These are phyloP conservation scores for Cystobasidiopsis lactophilus DNA, from an alignment of 768 basidiomycete species.

Conservation along the genomic window DNA sequence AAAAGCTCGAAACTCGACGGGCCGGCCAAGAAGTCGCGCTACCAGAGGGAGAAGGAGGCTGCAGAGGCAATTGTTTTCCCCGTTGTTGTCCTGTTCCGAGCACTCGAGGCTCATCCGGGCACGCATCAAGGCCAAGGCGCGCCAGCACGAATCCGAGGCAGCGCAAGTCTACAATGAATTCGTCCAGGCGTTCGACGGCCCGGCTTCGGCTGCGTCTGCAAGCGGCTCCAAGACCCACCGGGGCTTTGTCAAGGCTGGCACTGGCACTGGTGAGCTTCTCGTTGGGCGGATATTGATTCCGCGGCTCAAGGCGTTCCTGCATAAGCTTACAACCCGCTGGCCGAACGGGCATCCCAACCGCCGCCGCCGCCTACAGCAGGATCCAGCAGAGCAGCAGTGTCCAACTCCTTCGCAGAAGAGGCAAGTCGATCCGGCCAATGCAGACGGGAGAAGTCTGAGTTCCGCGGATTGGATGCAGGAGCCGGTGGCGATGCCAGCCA, in stretches of 20 bases:
- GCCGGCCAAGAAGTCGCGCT: slow-evolving; percentile 42
- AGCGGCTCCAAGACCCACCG: slow-evolving; percentile 23
- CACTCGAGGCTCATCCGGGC: too few relatives aligned
- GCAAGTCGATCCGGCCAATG: background rate
- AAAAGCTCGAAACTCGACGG: slow-evolving; percentile 1
- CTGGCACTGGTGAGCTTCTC: slow-evolving; percentile 31
- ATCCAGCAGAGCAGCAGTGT: background rate
- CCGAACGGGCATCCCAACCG: background rate
- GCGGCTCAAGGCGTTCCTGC: slow-evolving; percentile 2
- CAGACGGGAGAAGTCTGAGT: slow-evolving; percentile 6
- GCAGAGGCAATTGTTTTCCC: slow-evolving; percentile 62
- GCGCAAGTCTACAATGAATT: slow-evolving; percentile 45
- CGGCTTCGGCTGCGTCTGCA: slow-evolving; percentile 34
- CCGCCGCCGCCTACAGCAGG: background rate
- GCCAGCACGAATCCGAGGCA: slow-evolving; percentile 15
- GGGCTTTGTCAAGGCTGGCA: slow-evolving; percentile 42
- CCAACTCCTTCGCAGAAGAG: background rate
- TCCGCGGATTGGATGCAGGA: too few relatives aligned
- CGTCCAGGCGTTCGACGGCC: slow-evolving; percentile 59
- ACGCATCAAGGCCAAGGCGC: slow-evolving; percentile 31
- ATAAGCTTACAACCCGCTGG: slow-evolving; percentile 2
- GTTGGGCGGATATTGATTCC: slow-evolving; percentile 11
- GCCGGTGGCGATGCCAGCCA: slow-evolving; percentile 22
- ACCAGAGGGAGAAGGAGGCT: slow-evolving; percentile 79
- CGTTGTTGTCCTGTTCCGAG: slow-evolving; percentile 18